These are phyloP conservation scores for Pyrus bretschneideri DNA, from an alignment of 306 rosid species.

Conservation along the genomic window DNA sequence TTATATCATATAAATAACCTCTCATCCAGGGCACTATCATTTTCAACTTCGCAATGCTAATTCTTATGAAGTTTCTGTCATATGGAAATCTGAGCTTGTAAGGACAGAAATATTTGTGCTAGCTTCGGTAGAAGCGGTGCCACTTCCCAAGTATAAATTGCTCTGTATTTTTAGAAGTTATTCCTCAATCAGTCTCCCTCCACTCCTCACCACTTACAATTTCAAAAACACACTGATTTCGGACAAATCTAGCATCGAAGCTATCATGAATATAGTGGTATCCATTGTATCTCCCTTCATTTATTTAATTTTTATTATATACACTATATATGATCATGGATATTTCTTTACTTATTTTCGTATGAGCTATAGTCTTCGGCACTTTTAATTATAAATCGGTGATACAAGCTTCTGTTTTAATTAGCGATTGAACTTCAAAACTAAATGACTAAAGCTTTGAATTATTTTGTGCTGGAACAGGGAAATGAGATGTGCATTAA, in stretches of 20 bases:
- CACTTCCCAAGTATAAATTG: background rate
- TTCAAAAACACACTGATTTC: no score
- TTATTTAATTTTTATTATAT: no score
- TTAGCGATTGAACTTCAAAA: background rate
- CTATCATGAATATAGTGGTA: no score
- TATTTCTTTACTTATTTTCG: no score
- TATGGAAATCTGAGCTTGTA: background rate
- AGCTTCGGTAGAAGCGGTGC: background rate
- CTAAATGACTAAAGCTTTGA: background rate
- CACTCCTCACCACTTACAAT: no score
- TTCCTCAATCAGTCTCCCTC: background rate
- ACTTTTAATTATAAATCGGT: no score
- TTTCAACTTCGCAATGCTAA: background rate
- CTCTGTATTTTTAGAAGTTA: background rate
- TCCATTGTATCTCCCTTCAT: no score
- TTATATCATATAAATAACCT: background rate
- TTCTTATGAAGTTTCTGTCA: background rate
- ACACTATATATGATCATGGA: no score
- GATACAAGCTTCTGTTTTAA: background rate
- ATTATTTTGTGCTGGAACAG: constrained; percentile 30
- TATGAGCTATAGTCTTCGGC: background rate
- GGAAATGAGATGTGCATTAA: constrained; percentile 90
- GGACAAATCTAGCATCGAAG: no score
- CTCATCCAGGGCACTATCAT: background rate
- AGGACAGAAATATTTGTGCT: background rate